Base-by-base conservation (phyloP, 148 eudicot species). In the Vaccinium corymbosum region DNA sequence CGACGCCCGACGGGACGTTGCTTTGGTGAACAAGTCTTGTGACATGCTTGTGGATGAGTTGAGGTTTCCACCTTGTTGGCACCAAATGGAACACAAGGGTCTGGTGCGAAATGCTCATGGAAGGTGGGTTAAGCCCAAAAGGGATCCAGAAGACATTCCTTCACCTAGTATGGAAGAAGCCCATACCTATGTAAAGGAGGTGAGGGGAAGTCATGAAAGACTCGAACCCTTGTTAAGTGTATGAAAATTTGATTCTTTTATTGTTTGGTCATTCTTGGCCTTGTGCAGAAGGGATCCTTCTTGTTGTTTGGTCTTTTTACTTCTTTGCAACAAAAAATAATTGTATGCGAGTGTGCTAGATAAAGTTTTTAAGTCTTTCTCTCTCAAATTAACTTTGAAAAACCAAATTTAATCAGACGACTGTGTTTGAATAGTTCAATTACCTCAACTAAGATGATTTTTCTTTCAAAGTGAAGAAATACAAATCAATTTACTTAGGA, bases 61-160 rank as follows among this genome's bases (percentile, higher is more conserved):
- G 9, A 90, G 90, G 83, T 85, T 94, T 52, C 95, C 95, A 7
- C 91, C 92, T 35, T 48, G 85, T 29, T 94, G 98, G 98, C 88
- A 88, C 81, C 93, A 92, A 87, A 86, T 85, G 80, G 90, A 90
- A 35, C 86, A 92, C 84, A 93, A 92, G 81, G 93, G 95, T 8
- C 82, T 94, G 51, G 91, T 94, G 42, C 78, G 88, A 42, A 92
- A 91, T 84, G 83, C 17, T 22, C 88, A 90, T 66, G 95, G 94
- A 2, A 88, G 94, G 53, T 94, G 98, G 98, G 93, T 93, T 38
- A 93, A 92, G 84, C 95, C 98, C 1, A 88, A 51, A 66, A 90
- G 98, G 83, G 93, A 94, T 57, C 92, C 90, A 10, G 91, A 92
- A 81, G 98, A 94, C 85, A 83, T 93, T 78, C 98, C 98, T 17